Base-by-base conservation (phyloP, 352 stramenopile species). In the Pythium sukuiense region DNA sequence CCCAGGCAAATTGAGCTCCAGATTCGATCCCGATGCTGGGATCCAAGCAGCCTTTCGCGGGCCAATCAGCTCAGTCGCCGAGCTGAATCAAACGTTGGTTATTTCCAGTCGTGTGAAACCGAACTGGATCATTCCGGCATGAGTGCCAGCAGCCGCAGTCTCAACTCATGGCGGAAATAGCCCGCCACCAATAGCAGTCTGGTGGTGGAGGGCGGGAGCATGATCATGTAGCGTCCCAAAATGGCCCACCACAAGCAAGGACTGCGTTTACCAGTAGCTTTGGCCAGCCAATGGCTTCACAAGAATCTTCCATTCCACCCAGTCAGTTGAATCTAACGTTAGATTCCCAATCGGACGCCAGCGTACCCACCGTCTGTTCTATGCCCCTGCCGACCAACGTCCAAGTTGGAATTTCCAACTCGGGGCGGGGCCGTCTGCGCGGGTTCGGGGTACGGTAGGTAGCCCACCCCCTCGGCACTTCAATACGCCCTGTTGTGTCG, bases 251-350 rank as follows among this genome's bases (percentile, higher is more conserved):
- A 52, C 14, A 52, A 29, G 45, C 45, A 12, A 45, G 37, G 11
- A 27, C 14, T 50, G 43, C 43, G 18, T 20, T 24, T 24, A 24
- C 20, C 20, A 24, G 20, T 24, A 24, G 20, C 20, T 24, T 24
- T 24, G 20, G 20, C 20, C 20, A 24, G 20, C 20, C 20, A 24
- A 24, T 24, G 20, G 20, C 20, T 24, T 39, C 52, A 27, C n/a
- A n/a, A 20, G 55, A 61, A 61, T 61, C 35, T 61, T 59, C 41
- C 48, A 35, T 46, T 35, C 50, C 43, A n/a, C 27, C 39, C 29
- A 1, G 13, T 35, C 14, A 27, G 24, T 33, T 5, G 53, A 72
- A 72, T 72, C 65, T 67, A 72, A 72, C 65, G 65, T 72, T 67
- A 67, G 59, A 64, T 72, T 64, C 58, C 16, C 29, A 61, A 70